Evolutionary conservation across 768 basidiomycete genomes (phyloP).

Genomic region (Suillus paluster): DNA sequence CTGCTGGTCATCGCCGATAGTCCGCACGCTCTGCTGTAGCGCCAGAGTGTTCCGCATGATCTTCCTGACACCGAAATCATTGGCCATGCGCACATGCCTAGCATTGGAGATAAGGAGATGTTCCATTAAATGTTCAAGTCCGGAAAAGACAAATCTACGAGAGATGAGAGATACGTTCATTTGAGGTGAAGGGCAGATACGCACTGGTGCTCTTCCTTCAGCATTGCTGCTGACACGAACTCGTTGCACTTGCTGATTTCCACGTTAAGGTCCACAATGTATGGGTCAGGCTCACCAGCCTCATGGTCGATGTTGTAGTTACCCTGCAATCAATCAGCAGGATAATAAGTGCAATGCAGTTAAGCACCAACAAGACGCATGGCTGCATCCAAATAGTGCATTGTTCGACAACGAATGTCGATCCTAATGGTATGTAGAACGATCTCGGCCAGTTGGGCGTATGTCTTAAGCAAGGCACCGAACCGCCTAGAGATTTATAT

Average conservation of each 20-base stretch:
- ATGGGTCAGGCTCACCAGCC: slow-evolving; percentile 88
- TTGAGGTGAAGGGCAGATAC: slow-evolving; percentile 28
- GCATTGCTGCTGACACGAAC: slow-evolving; percentile 62
- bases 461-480: slow-evolving; percentile 88
- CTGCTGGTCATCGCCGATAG: slow-evolving; percentile 62
- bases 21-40: slow-evolving; percentile 88
- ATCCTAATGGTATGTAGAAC: slow-evolving; percentile 87
- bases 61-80: slow-evolving; percentile 80
- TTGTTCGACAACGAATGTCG: slow-evolving; percentile 84
- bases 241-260: slow-evolving; percentile 82
- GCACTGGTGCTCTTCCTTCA: slow-evolving; percentile 68
- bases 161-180: slow-evolving; percentile 9
- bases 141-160: slow-evolving; percentile 83
- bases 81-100: slow-evolving; percentile 68
- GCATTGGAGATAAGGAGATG: slow-evolving; percentile 78
- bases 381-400: slow-evolving; percentile 80
- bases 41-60: slow-evolving; percentile 89
- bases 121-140: slow-evolving; percentile 85
- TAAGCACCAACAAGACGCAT: slow-evolving; percentile 65
- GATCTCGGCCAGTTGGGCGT: slow-evolving; percentile 85
- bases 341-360: slow-evolving; percentile 4
- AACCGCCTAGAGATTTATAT: slow-evolving; percentile 67
- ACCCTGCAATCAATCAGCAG: slow-evolving; percentile 54
- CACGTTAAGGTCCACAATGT: slow-evolving; percentile 82
- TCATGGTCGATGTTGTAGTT: slow-evolving; percentile 84